Percentiles rank a stretch among this genome's conserved stretches.
Evolutionary conservation across 2,329 filamentous ascomycete genomes (phyloP).

Genomic region (Aspergillus versicolor): DNA sequence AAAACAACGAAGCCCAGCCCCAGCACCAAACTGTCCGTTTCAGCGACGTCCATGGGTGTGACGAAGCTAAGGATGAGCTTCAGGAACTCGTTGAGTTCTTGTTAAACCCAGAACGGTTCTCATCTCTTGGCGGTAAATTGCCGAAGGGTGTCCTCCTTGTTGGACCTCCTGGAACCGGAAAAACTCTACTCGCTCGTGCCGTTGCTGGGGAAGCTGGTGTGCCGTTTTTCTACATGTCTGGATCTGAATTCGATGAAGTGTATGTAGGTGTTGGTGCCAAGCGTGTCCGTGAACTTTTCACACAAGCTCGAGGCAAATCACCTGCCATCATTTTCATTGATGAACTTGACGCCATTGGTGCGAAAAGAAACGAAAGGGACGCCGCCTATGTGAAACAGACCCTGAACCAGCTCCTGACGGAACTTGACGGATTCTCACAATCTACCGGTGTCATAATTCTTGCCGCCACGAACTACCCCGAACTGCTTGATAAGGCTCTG

Average conservation of each 20-base stretch:
- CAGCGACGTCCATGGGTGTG: constrained; percentile 91
- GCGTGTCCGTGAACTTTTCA: constrained; percentile 90
- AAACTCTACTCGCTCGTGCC: constrained; percentile 90
- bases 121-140: constrained; percentile 89
- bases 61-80: constrained; percentile 97
- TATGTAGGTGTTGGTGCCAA: constrained; percentile 97
- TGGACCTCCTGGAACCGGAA: constrained; percentile 94
- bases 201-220: constrained; percentile 96
- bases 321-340: constrained; percentile 96
- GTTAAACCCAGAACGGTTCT: constrained; percentile 89
- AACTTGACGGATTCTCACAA: constrained; percentile 95
- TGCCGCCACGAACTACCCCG: constrained; percentile 92
- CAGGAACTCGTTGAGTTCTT: constrained; percentile 96
- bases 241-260: constrained; percentile 96
- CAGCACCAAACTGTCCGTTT: constrained; percentile 92
- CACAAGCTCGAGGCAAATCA: constrained; percentile 77
- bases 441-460: constrained; percentile 94
- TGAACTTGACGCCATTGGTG: constrained; percentile 90
- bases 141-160: constrained; percentile 95
- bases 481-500: constrained; percentile 90
- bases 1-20: constrained; percentile 82
- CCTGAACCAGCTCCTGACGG: constrained; percentile 92
- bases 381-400: constrained; percentile 96
- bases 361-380: constrained; percentile 88
- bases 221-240: constrained; percentile 99